Percentiles rank a stretch among this genome's conserved stretches.
phyloP scores from a whole-genome alignment of 805 yeast genomes.

The Maudiozyma pseudohumilis region DNA sequence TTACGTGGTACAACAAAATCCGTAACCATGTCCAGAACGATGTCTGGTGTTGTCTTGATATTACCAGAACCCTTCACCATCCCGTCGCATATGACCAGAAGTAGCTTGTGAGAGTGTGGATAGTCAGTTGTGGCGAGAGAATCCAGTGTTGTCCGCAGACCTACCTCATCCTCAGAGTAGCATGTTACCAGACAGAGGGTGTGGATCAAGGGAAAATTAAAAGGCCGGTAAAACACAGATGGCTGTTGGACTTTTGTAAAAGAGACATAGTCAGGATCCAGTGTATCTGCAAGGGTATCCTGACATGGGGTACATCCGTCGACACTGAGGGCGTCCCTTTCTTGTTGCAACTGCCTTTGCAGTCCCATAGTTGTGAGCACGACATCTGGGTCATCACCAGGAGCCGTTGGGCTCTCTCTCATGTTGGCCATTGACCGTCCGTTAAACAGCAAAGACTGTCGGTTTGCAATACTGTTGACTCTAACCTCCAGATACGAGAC shows the following conservation, averaged over 20 bases:
- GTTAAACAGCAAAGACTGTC: too few relatives aligned
- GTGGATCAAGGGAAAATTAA: slow-evolving; percentile 68
- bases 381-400: not conserved
- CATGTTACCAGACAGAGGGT: slow-evolving; percentile 77
- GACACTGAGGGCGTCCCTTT: not conserved
- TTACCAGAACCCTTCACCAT: slow-evolving; percentile 91
- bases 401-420: not conserved
- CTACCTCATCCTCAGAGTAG: slow-evolving; percentile 85
- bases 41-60: slow-evolving; percentile 79
- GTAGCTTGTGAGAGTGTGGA: slow-evolving; percentile 87
- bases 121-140: slow-evolving; percentile 88
- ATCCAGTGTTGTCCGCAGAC: slow-evolving; percentile 79
- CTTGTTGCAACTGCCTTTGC: too few relatives aligned
- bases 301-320: not conserved
- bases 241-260: slow-evolving; percentile 90
- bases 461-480: not conserved
- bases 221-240: slow-evolving; percentile 79
- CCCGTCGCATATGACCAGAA: slow-evolving; percentile 90
- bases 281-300: slow-evolving; percentile 20
- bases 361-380: not conserved
- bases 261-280: slow-evolving; percentile 52
- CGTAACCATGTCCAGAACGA: slow-evolving; percentile 78
- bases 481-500: too few relatives aligned
- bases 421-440: not conserved
- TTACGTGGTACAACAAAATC: slow-evolving; percentile 63